These are phyloP conservation scores for Candida endomychidarum DNA, from an alignment of 805 yeast species.

Conservation along the genomic window DNA sequence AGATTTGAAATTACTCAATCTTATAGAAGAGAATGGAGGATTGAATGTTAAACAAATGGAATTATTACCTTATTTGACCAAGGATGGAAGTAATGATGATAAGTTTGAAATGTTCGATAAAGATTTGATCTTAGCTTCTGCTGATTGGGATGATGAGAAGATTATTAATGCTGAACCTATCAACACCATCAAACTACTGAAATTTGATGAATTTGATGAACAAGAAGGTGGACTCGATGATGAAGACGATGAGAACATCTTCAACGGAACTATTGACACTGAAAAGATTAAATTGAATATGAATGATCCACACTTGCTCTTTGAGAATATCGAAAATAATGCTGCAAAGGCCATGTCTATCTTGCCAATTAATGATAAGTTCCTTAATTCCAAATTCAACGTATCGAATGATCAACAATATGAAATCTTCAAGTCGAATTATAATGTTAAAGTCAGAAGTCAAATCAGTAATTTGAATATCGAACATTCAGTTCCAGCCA, in stretches of 20 bases:
- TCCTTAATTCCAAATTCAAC: conserved; percentile 63
- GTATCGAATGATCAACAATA: conserved; percentile 88
- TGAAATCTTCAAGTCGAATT: conserved; percentile 77
- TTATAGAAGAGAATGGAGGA: conserved; percentile 22
- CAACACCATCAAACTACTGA: conserved; percentile 2
- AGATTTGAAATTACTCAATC: conserved; percentile 33
- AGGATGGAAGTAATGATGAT: conserved; percentile 36
- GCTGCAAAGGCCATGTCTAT: conserved; percentile 24
- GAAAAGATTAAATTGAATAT: conserved; percentile 62
- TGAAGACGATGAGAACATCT: conserved; percentile 64
- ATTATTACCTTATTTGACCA: conserved; percentile 29
- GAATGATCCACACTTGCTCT: conserved; percentile 82
- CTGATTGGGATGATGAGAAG: conserved; percentile 74
- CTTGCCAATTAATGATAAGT: conserved; percentile 55
- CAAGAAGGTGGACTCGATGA: conserved; percentile 17
- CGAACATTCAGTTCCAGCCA: conserved; percentile 89
- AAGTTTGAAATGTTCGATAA: conserved; percentile 45
- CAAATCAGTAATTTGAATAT: conserved; percentile 88
- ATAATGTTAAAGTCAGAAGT: conserved; percentile 88
- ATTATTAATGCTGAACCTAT: conserved; percentile 50
- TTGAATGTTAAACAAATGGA: conserved; percentile 17
- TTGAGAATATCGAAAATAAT: conserved; percentile 45
- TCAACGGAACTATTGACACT: conserved; percentile 58
- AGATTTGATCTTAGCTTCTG: conserved; percentile 64
- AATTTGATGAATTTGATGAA: conserved; percentile 10